Conservation (phyloP, 2,329 filamentous ascomycete genomes). For the Alternaria atra region DNA sequence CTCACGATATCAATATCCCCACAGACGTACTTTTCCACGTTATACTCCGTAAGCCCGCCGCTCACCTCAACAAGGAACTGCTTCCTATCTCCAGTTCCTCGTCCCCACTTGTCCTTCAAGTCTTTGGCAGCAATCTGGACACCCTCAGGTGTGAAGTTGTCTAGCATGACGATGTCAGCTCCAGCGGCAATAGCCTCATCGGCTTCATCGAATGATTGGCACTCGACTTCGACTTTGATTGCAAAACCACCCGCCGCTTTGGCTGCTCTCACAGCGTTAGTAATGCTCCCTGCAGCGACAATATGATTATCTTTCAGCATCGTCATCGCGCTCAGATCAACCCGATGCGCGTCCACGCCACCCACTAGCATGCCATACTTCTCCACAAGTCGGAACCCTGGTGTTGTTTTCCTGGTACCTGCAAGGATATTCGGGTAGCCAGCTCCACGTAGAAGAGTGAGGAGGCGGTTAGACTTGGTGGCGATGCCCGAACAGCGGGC, state of each 20-base stretch:
- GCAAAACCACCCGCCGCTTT: slow-evolving; percentile 87
- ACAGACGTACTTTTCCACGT: slow-evolving; percentile 81
- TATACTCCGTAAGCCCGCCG: slow-evolving; percentile 85
- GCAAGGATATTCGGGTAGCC: slow-evolving; percentile 88
- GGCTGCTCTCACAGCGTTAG: slow-evolving; percentile 83
- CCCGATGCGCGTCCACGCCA: slow-evolving; percentile 88
- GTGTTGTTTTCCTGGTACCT: slow-evolving; percentile 95
- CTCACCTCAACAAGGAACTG: slow-evolving; percentile 88
- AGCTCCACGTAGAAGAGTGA: slow-evolving; percentile 62
- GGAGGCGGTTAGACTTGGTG: slow-evolving; percentile 64
- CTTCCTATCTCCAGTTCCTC: slow-evolving; percentile 67
- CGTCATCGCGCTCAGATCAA: slow-evolving; percentile 89
- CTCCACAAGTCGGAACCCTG: slow-evolving; percentile 92
- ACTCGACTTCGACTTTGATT: slow-evolving; percentile 96
- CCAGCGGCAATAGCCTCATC: slow-evolving; percentile 90
- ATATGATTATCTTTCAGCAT: slow-evolving; percentile 99
- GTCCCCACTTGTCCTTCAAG: slow-evolving; percentile 80
- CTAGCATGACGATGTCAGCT: slow-evolving; percentile 95
- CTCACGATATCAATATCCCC: slow-evolving; percentile 93
- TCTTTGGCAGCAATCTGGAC: slow-evolving; percentile 77
- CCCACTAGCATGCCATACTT: slow-evolving; percentile 98
- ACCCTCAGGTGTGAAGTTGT: slow-evolving; percentile 87
- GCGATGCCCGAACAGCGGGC: slow-evolving; percentile 92
- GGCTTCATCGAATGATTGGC: slow-evolving; percentile 85
- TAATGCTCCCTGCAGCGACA: slow-evolving; percentile 86